Evolutionary conservation across 768 basidiomycete species (phyloP).

Genomic region (Phaffia tasmanica): DNA sequence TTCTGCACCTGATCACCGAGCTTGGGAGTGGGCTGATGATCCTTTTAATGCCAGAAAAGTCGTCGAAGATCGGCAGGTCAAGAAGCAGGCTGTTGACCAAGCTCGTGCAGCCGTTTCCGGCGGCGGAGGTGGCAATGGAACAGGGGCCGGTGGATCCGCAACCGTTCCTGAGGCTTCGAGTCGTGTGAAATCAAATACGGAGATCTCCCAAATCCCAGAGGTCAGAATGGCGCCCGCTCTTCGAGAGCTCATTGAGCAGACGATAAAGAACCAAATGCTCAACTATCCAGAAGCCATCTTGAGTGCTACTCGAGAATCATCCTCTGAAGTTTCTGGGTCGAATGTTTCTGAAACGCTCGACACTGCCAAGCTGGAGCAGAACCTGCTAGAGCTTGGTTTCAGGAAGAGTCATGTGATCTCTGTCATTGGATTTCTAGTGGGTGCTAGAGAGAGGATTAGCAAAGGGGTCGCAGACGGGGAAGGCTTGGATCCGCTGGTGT

Average conservation of each 20-base stretch:
- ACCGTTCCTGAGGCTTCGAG: constrained; percentile 18
- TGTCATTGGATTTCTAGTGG: constrained; percentile 40
- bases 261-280: constrained; percentile 51
- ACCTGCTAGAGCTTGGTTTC: constrained; percentile 64
- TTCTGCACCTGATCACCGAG: constrained; percentile 53
- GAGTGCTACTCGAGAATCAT: constrained; percentile 34
- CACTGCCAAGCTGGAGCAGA: constrained; percentile 41
- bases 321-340: constrained; percentile 28
- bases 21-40: constrained; percentile 81
- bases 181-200: constrained; percentile 26
- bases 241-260: constrained; percentile 67
- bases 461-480: constrained; percentile 35
- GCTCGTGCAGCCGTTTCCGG: constrained; percentile 27
- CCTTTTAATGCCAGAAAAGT: constrained; percentile 64
- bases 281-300: constrained; percentile 37
- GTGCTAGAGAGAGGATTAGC: constrained; percentile 9
- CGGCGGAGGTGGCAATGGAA: constrained; percentile 11
- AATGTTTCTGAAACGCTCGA: constrained; percentile 34
- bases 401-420: constrained; percentile 37
- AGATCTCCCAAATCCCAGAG: constrained; percentile 45
- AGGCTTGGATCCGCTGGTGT: constrained; percentile 48
- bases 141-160: constrained; percentile 39
- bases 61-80: constrained; percentile 56
- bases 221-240: constrained; percentile 69
- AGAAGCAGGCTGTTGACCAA: constrained; percentile 40